A percentile compares a stretch with the other conserved stretches of the same genome.
Evolutionary conservation across 495 filamentous ascomycete species (phyloP).

Genomic region (Antarctomyces pellizariae): DNA sequence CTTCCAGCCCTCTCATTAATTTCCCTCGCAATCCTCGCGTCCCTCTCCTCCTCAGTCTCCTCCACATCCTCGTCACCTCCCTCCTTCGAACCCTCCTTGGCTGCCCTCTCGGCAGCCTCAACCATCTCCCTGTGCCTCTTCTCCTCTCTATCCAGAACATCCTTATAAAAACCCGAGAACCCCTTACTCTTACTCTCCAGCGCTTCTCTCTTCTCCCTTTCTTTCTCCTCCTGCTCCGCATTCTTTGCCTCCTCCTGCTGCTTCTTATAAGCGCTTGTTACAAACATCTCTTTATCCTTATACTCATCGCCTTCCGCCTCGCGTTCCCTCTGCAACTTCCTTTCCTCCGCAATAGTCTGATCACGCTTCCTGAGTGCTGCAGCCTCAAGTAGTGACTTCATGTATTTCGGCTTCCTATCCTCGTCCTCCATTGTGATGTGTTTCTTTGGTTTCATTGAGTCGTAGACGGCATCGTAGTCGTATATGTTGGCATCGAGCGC

Average conservation of each 20-base stretch:
- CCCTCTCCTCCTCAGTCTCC: constrained; percentile 21
- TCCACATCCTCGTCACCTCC: constrained; percentile 9
- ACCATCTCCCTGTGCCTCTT: constrained; percentile 49
- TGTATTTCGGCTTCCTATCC: constrained; percentile 55
- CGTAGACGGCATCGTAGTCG: constrained; percentile 55
- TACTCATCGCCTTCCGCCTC: constrained; percentile 89
- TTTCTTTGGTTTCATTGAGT: constrained; percentile 29
- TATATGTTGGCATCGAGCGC: constrained; percentile 43
- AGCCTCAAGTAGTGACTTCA: constrained; percentile 52
- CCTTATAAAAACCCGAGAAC: constrained; percentile 71
- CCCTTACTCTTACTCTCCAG: constrained; percentile 44
- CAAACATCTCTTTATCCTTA: constrained; percentile 88
- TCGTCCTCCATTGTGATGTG: constrained; percentile 11
- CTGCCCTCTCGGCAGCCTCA: constrained; percentile 38
- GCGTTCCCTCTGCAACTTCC: constrained; percentile 63
- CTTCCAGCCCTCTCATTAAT: constrained; percentile 41
- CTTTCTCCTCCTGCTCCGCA: constrained; percentile 60
- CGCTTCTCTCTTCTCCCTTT: constrained; percentile 41
- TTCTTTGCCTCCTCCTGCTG: constrained; percentile 69
- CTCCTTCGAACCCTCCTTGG: constrained; percentile 26
- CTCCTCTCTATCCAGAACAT: constrained; percentile 58
- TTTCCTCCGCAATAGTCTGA: constrained; percentile 67
- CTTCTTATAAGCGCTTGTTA: constrained; percentile 82
- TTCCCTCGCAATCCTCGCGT: constrained; percentile 47
- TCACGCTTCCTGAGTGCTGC: constrained; percentile 79